Evolutionary conservation across 768 basidiomycete genomes (phyloP), one percentile per base, ranked within the genome.

Genomic region (Ramaria rubella): DNA sequence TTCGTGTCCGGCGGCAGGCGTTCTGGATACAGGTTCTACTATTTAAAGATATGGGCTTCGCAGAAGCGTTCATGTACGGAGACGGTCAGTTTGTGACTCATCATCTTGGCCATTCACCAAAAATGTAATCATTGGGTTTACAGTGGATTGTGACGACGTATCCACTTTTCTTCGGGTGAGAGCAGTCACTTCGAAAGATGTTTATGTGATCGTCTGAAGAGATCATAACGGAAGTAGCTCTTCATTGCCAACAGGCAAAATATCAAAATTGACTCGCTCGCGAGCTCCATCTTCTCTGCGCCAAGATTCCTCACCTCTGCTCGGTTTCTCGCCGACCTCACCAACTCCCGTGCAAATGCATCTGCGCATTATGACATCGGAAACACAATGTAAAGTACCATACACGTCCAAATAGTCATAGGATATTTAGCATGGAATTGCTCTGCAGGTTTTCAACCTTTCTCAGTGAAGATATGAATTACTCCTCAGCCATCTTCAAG

Each of bases 331-430:
- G 85, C 84, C 64, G 81, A 82, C 6, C 75, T 88, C 38, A 72
- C 77, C 50, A 85, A 84, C 64, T 78, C 83, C 8, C 73, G 80
- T 5, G 78, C 77, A n/a, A 88, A 88, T 64, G 85, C 87, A 60
- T 81, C 81, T 33, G 87, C 90, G 3, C 91, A 90, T 69, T 95
- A 95, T 64, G 93, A 95, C 69, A 89, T 93, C 64, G 91, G 89
- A 19, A 95, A 95, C 65, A 83, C 85, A 60, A 77, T 94, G 58
- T 94, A n/a, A n/a, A n/a, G n/a, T n/a, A n/a, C n/a, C n/a, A n/a
- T n/a, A n/a, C n/a, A n/a, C n/a, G n/a, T n/a, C n/a, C n/a, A n/a
- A n/a, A n/a, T n/a, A n/a, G n/a, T n/a, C n/a, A n/a, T n/a, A n/a
- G n/a, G n/a, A n/a, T n/a, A n/a, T n/a, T n/a, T n/a, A n/a, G n/a